Evolutionary conservation across 495 filamentous ascomycete genomes (phyloP), one percentile per base, ranked within the genome.

Genomic region (Penicillium crystallinum): DNA sequence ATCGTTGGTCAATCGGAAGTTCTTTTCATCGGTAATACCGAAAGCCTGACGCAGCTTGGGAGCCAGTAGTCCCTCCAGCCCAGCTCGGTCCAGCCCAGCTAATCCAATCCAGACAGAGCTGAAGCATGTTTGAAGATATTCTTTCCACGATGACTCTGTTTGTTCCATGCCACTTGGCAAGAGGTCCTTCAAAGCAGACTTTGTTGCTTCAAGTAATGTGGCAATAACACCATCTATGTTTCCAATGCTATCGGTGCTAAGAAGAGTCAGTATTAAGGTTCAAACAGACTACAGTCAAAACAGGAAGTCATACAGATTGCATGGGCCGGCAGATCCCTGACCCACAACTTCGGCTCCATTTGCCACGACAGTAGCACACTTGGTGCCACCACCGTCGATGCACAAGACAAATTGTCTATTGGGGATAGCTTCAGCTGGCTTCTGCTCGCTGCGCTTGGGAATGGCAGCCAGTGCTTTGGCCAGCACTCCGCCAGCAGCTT

Each of bases 341-440:
- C 57, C 56, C 1, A 52, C 21, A 8, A 54, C 46, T 6, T 57
- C 56, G 11, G 49, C 21, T 6, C 30, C 39, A 36, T 62, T 45
- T 6, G 62, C 53, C 2, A 69, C 52, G 3, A 59, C 64, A 17
- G 66, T 69, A 21, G 66, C 63, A 23, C 66, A 70, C 45, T 72
- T 72, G 3, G 56, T 70, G 3, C 67, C 69, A 12, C 70, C 70
- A 4, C 66, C 69, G 59, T 74, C 70, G 19, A 74, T 64, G 30
- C 70, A 72, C 8, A 74, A 53, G n/a, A 61, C 53, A n/a, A 65
- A 53, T 4, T 22, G 31, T 19, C 37, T 30, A 0, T 12, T 22
- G 4, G 21, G 6, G 10, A 2, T 3, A 23, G 17, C 2, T 5
- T 7, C 15, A 8, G 23, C 0, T 14, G n/a, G 11, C 7, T 40